Evolutionary conservation across 1,284 basidiomycete genomes (phyloP), one percentile per base, ranked within the genome.

Genomic region (Agaricales sp.): DNA sequence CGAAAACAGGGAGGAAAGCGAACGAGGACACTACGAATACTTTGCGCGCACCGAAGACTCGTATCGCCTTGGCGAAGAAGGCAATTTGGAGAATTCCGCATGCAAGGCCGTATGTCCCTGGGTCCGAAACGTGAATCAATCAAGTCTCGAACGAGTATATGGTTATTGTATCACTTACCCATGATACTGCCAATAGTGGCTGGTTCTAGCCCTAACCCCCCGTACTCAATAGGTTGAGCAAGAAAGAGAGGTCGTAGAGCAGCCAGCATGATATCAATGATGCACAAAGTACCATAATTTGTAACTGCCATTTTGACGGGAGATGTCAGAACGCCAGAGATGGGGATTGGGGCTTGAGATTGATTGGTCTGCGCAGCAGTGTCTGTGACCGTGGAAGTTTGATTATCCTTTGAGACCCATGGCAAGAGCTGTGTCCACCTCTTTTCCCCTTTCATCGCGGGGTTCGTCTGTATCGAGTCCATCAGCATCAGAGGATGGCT

Each of bases 221-320:
- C 70, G 39, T 69, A 57, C 6, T 59, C 56, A n/a, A 69, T 59
- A 4, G 71, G 66, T 57, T 68, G 67, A 18, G 69, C 64, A 19
- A 68, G 65, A 56, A 73, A 73, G 19, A 75, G 64, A 0, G 73
- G 73, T 3, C 67, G 59, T 18, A 76, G 55, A 2, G 67, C 60
- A 30, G 61, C 65, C 50, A 65, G 59, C 3, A 67, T 58, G 18
- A 69, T 65, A 39, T 75, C 68, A 8, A 71, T 46, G 12, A 71
- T 60, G 6, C 67, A 61, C 14, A 69, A 52, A 16, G 61, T 46
- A 14, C 67, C 68, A 53, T 75, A 77, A 51, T 69, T 69, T 22
- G 62, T 54, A 12, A 69, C 58, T 8, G 73, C 64, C 16, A 73
- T 53, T 4, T 72, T 53, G 12, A 74, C 63, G 2, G 59, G 67